phyloP scores from a whole-genome alignment of 257 asterid species.

The Datura wrightii region DNA sequence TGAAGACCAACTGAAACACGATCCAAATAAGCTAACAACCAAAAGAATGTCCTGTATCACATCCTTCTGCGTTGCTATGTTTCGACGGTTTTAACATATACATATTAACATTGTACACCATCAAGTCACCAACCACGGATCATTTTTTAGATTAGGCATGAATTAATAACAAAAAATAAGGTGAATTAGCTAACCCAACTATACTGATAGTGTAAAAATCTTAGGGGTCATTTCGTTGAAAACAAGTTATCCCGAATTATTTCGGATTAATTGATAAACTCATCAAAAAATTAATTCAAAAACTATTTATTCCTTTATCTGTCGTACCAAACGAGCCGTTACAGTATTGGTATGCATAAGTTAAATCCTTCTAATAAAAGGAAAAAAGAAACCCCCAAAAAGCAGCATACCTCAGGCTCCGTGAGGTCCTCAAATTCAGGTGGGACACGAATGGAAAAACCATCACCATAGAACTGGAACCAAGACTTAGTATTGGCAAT shows the following conservation, averaged over 20 bases:
- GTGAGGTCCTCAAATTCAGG: conserved; percentile 77
- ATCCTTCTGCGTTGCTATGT: neutral
- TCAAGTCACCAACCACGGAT: neutral
- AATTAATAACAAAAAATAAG: neutral
- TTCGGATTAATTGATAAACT: too few species aligned
- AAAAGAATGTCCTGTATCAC: neutral
- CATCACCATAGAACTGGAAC: conserved; percentile 87
- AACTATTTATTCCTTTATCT: too few species aligned
- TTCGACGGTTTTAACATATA: neutral
- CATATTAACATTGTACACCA: neutral
- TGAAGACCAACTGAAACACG: too few species aligned
- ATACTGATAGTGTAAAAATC: neutral
- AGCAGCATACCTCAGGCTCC: conserved; percentile 74
- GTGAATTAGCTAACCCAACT: neutral
- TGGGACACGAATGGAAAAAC: conserved; percentile 89
- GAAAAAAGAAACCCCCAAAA: neutral
- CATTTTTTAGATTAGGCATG: neutral
- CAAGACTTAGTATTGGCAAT: conserved; percentile 85
- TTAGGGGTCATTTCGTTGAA: too few species aligned
- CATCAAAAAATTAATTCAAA: too few species aligned
- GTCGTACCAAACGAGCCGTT: too few species aligned
- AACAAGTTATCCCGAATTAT: too few species aligned
- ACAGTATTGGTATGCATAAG: neutral
- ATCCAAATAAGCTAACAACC: too few species aligned
- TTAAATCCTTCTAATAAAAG: neutral